phyloP scores from a whole-genome alignment of 306 rosid genomes.

The Lupinus albus region DNA sequence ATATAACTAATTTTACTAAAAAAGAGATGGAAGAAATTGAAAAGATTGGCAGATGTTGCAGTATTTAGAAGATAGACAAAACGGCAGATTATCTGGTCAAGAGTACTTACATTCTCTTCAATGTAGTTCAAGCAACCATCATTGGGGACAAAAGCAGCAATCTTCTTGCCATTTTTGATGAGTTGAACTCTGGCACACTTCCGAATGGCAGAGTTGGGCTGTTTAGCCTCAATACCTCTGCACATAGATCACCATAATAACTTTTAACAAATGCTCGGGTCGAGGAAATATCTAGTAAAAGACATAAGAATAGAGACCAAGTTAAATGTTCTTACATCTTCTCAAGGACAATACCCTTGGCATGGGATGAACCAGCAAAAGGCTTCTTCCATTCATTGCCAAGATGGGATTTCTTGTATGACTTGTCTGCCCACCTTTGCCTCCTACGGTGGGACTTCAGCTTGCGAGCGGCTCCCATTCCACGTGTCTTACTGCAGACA shows the following conservation, averaged over 20 bases:
- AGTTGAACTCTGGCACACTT: constrained; percentile 89
- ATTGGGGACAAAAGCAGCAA: constrained; percentile 84
- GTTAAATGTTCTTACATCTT: constrained; percentile 58
- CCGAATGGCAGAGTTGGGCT: constrained; percentile 87
- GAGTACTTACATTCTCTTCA: constrained; percentile 67
- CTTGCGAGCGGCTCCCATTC: constrained; percentile 90
- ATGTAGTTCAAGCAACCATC: constrained; percentile 83
- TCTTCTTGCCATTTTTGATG: constrained; percentile 82
- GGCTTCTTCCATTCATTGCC: constrained; percentile 94
- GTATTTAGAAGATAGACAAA: background rate
- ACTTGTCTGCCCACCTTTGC: constrained; percentile 80
- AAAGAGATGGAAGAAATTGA: background rate
- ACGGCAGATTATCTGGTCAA: background rate
- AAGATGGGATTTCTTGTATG: constrained; percentile 79
- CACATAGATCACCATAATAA: constrained; percentile 7
- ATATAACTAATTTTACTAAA: background rate
- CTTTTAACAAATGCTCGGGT: background rate
- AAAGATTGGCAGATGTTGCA: background rate
- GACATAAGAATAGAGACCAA: background rate
- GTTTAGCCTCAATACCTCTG: constrained; percentile 90
- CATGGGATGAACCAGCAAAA: constrained; percentile 86
- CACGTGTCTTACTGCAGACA: constrained; percentile 65
- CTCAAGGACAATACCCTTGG: constrained; percentile 82
- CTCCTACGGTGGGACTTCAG: constrained; percentile 72
- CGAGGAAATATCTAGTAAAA: background rate